phyloP scores from a whole-genome alignment of 768 basidiomycete species.

The Lactarius indigo region DNA sequence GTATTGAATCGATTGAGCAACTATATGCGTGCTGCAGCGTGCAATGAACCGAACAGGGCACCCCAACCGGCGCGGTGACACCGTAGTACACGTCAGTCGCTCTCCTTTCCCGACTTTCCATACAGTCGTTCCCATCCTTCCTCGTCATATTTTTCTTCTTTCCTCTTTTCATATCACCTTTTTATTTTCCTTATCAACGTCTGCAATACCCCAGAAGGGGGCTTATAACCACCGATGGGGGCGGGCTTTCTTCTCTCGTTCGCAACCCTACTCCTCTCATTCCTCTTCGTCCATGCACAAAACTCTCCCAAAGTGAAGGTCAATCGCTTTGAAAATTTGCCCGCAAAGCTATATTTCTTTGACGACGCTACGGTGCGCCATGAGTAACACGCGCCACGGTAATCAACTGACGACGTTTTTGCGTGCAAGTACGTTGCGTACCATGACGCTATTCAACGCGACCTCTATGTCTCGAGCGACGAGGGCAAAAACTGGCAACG shows the following conservation, averaged over 20 bases:
- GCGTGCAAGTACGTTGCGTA: slow-evolving; percentile 61
- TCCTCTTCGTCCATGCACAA: slow-evolving; percentile 18
- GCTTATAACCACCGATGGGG: slow-evolving; percentile 11
- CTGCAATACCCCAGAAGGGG: not conserved
- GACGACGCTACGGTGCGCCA: slow-evolving; percentile 78
- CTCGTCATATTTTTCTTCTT: not conserved
- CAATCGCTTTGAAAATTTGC: slow-evolving; percentile 64
- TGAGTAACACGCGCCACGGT: slow-evolving; percentile 10
- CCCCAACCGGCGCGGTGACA: not conserved
- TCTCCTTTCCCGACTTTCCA: not conserved
- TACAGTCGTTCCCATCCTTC: not conserved
- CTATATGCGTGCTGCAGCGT: not conserved
- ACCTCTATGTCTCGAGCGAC: slow-evolving; percentile 75
- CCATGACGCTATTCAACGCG: slow-evolving; percentile 67
- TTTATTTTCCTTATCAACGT: not conserved
- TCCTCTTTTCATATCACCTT: not conserved
- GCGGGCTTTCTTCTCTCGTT: not conserved
- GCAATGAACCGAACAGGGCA: not conserved
- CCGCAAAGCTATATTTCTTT: slow-evolving; percentile 82
- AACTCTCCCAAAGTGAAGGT: slow-evolving; percentile 29
- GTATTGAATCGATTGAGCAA: not conserved
- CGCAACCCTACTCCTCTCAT: slow-evolving; percentile 3
- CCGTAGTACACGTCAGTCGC: not conserved
- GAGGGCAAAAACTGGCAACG: slow-evolving; percentile 75
- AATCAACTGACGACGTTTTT: not conserved